phyloP scores from a whole-genome alignment of 768 basidiomycete genomes.

The Serendipita vermifera region DNA sequence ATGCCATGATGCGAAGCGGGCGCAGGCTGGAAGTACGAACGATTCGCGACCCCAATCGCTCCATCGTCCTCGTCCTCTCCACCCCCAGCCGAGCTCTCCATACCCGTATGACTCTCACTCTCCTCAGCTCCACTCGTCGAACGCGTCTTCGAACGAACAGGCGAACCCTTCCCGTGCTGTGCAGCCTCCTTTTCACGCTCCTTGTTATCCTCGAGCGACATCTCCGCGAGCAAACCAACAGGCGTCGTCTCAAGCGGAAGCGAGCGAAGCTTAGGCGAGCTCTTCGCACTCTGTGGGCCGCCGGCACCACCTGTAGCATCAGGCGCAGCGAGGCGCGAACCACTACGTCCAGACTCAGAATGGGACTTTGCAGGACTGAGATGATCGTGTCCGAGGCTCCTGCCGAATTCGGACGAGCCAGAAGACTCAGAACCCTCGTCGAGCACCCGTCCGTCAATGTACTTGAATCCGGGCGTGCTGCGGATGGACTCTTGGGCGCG shows the following conservation, averaged over 20 bases:
- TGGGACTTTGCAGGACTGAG: slow-evolving; percentile 8
- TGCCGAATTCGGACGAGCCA: slow-evolving; percentile 24
- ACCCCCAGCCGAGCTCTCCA: background rate
- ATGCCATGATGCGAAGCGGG: slow-evolving; percentile 29
- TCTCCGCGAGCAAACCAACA: slow-evolving; percentile 58
- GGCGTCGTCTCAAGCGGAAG: slow-evolving; percentile 63
- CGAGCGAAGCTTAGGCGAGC: slow-evolving; percentile 10
- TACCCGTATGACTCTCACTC: background rate
- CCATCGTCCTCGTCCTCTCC: slow-evolving; percentile 33
- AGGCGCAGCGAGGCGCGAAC: slow-evolving; percentile 37
- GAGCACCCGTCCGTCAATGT: background rate
- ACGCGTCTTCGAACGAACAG: background rate
- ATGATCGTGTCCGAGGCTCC: slow-evolving; percentile 15
- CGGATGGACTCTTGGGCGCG: slow-evolving; percentile 44
- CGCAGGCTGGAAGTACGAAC: slow-evolving; percentile 54
- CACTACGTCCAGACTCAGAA: slow-evolving; percentile 30
- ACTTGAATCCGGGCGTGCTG: slow-evolving; percentile 31
- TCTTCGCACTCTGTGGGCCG: slow-evolving; percentile 12
- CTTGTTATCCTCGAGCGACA: slow-evolving; percentile 39
- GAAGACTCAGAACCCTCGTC: slow-evolving; percentile 7
- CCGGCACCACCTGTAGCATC: slow-evolving; percentile 29
- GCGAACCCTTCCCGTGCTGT: slow-evolving; percentile 9
- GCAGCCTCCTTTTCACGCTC: slow-evolving; percentile 14
- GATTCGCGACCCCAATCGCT: slow-evolving; percentile 52
- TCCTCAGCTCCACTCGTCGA: background rate